phyloP scores from a whole-genome alignment of 106 monocot genomes.

The Allium cepa region DNA sequence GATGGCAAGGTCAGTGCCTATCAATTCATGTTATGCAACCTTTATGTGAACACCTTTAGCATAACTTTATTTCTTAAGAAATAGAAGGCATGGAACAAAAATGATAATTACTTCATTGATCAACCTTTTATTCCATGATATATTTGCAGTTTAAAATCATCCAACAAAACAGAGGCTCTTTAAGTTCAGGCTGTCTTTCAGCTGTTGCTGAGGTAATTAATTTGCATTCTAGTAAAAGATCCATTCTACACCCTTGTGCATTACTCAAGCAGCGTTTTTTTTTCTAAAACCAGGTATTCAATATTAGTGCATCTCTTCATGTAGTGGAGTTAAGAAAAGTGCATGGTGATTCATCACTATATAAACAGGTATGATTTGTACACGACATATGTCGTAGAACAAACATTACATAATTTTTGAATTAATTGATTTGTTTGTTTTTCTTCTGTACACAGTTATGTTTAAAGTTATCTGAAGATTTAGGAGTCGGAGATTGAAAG shows the following conservation, averaged over 20 bases:
- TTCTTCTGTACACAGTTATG: too few species aligned
- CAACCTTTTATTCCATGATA: neutral
- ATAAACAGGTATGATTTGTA: too few species aligned
- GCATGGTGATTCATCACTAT: conserved; percentile 58
- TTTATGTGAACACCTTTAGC: neutral
- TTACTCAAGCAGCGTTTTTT: too few species aligned
- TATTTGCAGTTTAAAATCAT: conserved; percentile 70
- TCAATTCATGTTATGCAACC: neutral
- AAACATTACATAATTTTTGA: too few species aligned
- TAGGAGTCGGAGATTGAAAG: too few species aligned
- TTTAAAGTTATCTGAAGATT: too few species aligned
- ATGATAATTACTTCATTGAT: neutral
- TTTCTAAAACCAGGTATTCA: too few species aligned
- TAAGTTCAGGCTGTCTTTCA: conserved; percentile 31
- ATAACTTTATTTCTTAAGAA: too few species aligned
- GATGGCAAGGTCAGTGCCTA: conserved; percentile 44
- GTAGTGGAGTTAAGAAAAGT: conserved; percentile 65
- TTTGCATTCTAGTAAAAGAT: conserved; percentile 8
- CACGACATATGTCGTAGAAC: too few species aligned
- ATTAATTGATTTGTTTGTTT: too few species aligned
- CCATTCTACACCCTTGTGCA: too few species aligned
- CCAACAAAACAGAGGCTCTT: conserved; percentile 31
- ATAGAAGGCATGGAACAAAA: neutral
- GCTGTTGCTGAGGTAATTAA: conserved; percentile 73
- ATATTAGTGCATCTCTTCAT: too few species aligned